Base-by-base conservation (phyloP, 129 eudicot genomes). In the Silybum marianum region DNA sequence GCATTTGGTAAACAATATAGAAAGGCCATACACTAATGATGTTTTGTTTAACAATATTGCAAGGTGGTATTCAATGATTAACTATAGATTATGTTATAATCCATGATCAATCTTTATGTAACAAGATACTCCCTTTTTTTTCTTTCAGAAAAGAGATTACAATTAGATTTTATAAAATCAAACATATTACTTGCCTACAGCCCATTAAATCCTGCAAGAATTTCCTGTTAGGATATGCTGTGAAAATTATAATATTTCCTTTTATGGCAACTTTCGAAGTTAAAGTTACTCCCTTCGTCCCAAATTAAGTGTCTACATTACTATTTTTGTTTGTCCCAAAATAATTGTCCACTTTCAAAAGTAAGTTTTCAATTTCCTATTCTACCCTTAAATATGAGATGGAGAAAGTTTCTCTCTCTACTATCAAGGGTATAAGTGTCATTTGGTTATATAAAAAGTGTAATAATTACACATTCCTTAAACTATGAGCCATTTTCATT, bases 31-130 rank as follows among this genome's bases (percentile, higher is more conserved):
- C 65, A 5, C 9, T 54, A 54, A 42, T 54, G 21, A 54, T 54
- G 65, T 54, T 54, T 72, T 26, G 60, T 21, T 46, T 70, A 81
- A 71, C 63, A 39, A 62, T 34, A 62, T 38, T 62, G 68, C 16
- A n/a, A 81, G 68, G 74, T 73, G 69, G 69, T 68, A 65, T 72
- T 60, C 46, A 34, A 51, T 79, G 83, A 76, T 79, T 70, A 48
- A 70, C 58, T 51, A 79, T 28, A 66, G 69, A 32, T 48, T 70
- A 70, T 79, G 34, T 79, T 48, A 21, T 48, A 46, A 32, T 7
- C 13, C 3, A 42, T 24, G 73, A 39, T 24, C 16, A 77, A 66
- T 38, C 28, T 63, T 36, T 19, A 9, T 19, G 68, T n/a, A 62
- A 63, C 69, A 21, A 22, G 25, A 54, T 54, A 54, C 13, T 63